phyloP scores from a whole-genome alignment of 768 basidiomycete genomes.

The Lactarius evosmus region DNA sequence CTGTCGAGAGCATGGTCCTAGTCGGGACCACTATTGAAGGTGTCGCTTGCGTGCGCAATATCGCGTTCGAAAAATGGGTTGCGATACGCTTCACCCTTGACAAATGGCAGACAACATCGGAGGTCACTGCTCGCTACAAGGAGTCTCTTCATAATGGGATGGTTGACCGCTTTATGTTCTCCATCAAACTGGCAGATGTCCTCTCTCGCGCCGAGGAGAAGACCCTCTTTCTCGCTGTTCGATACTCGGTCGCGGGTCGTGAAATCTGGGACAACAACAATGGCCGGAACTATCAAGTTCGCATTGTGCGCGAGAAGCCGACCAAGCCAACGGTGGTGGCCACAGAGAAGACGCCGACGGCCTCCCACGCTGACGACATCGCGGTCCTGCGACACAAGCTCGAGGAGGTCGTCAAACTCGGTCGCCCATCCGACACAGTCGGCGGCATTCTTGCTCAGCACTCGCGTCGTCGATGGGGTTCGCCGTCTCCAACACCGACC shows the following conservation, averaged over 20 bases:
- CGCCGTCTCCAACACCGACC: slow-evolving; percentile 25
- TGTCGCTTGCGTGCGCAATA: slow-evolving; percentile 72
- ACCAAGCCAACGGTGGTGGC: slow-evolving; percentile 33
- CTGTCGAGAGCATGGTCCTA: slow-evolving; percentile 54
- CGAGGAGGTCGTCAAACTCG: slow-evolving; percentile 53
- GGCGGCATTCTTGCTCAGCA: slow-evolving; percentile 32
- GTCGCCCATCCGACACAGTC: slow-evolving; percentile 35
- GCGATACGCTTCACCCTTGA: slow-evolving; percentile 92
- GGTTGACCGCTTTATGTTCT: slow-evolving; percentile 76
- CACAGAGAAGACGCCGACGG: neutral
- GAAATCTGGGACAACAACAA: slow-evolving; percentile 95
- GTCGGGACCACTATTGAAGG: slow-evolving; percentile 61
- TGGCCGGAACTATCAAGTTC: slow-evolving; percentile 73
- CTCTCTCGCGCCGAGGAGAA: slow-evolving; percentile 77
- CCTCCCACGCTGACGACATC: slow-evolving; percentile 41
- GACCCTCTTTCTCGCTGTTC: slow-evolving; percentile 73
- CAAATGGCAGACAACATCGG: slow-evolving; percentile 93
- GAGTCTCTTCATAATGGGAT: slow-evolving; percentile 38
- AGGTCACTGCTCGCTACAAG: slow-evolving; percentile 76
- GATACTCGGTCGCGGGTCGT: slow-evolving; percentile 62
- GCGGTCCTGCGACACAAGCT: slow-evolving; percentile 63
- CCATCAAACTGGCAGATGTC: slow-evolving; percentile 73
- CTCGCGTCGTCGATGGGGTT: slow-evolving; percentile 24
- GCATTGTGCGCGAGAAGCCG: slow-evolving; percentile 47
- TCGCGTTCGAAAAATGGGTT: slow-evolving; percentile 85